These are phyloP conservation scores for Septoria linicola DNA, from an alignment of 2,329 filamentous ascomycete species.

Conservation along the genomic window DNA sequence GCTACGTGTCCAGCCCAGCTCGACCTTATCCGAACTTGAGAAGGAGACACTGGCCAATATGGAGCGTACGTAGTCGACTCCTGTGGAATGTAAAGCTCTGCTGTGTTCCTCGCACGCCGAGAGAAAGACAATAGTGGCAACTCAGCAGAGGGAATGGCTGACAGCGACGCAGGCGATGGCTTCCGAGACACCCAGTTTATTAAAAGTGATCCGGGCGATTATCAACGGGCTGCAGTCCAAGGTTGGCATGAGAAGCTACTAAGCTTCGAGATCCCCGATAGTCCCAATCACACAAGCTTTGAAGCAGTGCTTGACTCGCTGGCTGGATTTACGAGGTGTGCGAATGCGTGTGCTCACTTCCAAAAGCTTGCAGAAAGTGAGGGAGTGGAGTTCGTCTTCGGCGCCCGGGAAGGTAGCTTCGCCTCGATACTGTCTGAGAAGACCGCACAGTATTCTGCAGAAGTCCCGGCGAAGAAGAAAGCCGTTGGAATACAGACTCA, in stretches of 20 bases:
- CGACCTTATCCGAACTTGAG: neutral
- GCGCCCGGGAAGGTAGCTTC: neutral
- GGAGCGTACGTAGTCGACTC: too few relatives aligned
- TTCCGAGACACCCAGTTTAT: slow-evolving; percentile 4
- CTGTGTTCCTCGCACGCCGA: too few relatives aligned
- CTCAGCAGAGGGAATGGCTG: too few relatives aligned
- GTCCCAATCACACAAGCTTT: neutral
- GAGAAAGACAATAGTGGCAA: too few relatives aligned
- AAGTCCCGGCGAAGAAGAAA: too few relatives aligned
- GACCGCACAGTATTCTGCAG: too few relatives aligned
- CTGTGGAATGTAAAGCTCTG: too few relatives aligned
- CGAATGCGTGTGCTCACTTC: neutral
- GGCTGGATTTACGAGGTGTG: slow-evolving; percentile 1
- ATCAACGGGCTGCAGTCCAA: neutral
- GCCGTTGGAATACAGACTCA: neutral
- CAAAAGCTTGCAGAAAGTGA: neutral
- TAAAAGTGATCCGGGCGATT: neutral
- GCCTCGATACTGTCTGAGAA: neutral
- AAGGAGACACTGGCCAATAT: slow-evolving; percentile 4
- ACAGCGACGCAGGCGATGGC: too few relatives aligned
- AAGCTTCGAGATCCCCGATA: slow-evolving; percentile 1
- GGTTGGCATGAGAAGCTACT: slow-evolving; percentile 6
- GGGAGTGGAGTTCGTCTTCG: neutral
- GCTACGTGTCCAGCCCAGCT: slow-evolving; percentile 1
- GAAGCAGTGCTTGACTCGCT: slow-evolving; percentile 3